Evolutionary conservation across 148 eudicot species (phyloP), one percentile per base, ranked within the genome.

Genomic region (Arbutus unedo): DNA sequence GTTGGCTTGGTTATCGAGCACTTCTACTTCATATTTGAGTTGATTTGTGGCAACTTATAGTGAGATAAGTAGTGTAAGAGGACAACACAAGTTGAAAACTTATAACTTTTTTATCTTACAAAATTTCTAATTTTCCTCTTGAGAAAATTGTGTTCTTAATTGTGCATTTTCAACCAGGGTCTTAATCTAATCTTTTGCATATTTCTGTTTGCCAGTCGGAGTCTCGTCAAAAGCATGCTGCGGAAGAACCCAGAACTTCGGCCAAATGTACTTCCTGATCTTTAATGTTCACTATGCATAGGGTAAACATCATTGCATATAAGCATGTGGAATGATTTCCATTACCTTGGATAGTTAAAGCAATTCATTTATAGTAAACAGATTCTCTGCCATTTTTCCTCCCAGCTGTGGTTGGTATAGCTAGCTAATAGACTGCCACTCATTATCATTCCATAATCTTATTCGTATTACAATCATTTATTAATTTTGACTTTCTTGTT

Each of bases 181-280:
- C 13, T 15, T 19, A 49, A 77, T 71, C 76, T 77, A 48, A 82
- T 60, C 45, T 41, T 41, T 81, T 80, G 51, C 71, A 7, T 15
- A 56, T 83, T 83, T 82, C 41, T 85, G n/a, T 90, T 81, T 82
- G 87, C 84, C 95, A 96, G 99, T 78, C 97, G 95, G 73, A 92
- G 98, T 77, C 93, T 96, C 55, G 83, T 96, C 83, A 96, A 96
- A 85, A 96, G 97, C 89, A 88, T 96, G 92, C 91, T 96, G 91
- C 87, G 98, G 88, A 96, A 93, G 86, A 96, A 96, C 82, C 99
- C 99, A 51, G 99, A 92, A 84, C 87, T 93, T 79, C 86, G 99
- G 81, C 98, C 99, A 82, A 92, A 91, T 87, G 99, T 96, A 90
- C 79, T 88, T 80, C 44, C 81, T 79, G 13, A 45, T 78, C 89